These are phyloP conservation scores for Heliosperma pusillum DNA, from an alignment of 148 eudicot genomes.

Conservation along the genomic window DNA sequence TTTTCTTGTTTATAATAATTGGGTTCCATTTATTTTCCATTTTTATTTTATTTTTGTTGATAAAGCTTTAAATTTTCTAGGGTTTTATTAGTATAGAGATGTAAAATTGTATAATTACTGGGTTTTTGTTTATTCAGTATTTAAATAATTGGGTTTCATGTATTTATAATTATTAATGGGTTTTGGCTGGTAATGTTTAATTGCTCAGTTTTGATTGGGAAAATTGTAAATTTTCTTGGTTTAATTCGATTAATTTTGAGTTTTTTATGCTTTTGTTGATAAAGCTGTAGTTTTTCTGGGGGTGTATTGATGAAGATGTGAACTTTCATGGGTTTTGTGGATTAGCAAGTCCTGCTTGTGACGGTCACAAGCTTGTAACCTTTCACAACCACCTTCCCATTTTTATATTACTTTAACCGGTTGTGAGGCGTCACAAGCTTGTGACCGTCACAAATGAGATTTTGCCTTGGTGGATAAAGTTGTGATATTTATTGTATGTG, in stretches of 20 bases:
- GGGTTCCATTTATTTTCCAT: neutral
- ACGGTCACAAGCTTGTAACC: no score
- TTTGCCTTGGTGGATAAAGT: no score
- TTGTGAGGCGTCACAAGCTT: no score
- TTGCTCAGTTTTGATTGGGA: neutral
- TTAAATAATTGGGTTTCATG: no score
- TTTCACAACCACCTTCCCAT: no score
- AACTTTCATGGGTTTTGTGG: neutral
- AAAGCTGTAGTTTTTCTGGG: neutral
- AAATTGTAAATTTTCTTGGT: neutral
- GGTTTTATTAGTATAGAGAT: slow-evolving; percentile 2
- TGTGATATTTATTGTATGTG: neutral
- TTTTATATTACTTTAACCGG: no score
- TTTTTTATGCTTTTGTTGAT: neutral
- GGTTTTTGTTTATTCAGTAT: neutral
- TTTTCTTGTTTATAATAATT: neutral
- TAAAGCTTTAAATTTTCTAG: neutral
- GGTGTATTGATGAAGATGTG: neutral
- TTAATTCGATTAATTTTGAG: neutral
- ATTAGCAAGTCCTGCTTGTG: no score
- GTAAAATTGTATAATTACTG: neutral
- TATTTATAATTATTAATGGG: no score
- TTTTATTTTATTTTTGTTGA: neutral
- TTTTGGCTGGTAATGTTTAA: no score
- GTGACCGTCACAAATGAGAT: no score